Evolutionary conservation across 2,329 filamentous ascomycete genomes (phyloP), one percentile per base, ranked within the genome.

Genomic region (Fusarium sarcochroum): DNA sequence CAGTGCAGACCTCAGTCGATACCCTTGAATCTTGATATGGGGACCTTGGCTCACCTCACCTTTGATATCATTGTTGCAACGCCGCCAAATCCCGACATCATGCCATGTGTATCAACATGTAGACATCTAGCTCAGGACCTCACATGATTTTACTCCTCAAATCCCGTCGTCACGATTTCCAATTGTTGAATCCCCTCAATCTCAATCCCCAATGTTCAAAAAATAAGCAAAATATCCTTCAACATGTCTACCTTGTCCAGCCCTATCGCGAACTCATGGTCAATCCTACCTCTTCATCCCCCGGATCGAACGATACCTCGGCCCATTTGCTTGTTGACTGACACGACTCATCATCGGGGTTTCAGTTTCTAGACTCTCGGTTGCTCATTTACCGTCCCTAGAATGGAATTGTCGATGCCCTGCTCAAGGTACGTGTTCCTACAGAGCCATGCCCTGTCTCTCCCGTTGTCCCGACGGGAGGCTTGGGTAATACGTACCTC

Each of bases 271-370:
- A 71, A 63, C 61, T 40, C 47, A 51, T 40, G 47, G 35, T 61
- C 21, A 42, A 45, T 42, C 18, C 56, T 37, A 54, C 42, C 37
- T 51, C 37, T 49, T 27, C 18, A 21, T 59, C 51, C 66, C 42
- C 56, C 60, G 47, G 52, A 69, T 71, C 66, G 62, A 67, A 71
- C 62, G 51, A 71, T 70, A 49, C 66, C 69, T 71, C 69, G 69
- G 69, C 66, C 66, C 68, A 71, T 71, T 58, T 59, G 17, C 48
- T 49, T 41, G 11, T 44, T 68, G 14, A 49, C 65, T 71, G 65
- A 59, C 52, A 64, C 46, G 65, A 71, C 40, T 40, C 44, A 23
- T 46, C 27, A 45, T 63, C 27, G 18, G 38, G 44, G 37, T 48
- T 41, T 45, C 41, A 41, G 17, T 63, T 44, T 57, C 42, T 48